Percentiles rank a stretch among this genome's conserved stretches.
phyloP scores from a whole-genome alignment of 2,329 filamentous ascomycete genomes.

The Colletotrichum horii region DNA sequence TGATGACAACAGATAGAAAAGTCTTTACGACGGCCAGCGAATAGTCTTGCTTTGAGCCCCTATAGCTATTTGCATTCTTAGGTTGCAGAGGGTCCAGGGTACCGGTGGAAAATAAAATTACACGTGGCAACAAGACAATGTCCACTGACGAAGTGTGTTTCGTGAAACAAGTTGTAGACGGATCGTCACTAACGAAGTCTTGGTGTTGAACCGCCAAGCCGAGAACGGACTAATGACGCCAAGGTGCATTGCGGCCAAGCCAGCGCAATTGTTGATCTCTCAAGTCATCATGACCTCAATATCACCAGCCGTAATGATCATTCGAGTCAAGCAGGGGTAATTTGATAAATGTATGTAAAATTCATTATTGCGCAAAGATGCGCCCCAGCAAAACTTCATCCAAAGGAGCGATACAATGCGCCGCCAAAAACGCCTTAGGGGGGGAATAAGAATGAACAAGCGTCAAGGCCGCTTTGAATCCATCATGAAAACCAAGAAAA shows the following conservation, averaged over 20 bases:
- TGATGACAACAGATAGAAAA: constrained; percentile 9
- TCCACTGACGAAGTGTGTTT: neutral
- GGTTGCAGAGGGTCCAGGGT: neutral
- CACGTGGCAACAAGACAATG: neutral
- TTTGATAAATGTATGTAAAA: neutral
- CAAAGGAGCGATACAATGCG: neutral
- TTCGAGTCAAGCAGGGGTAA: neutral
- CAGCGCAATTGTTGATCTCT: neutral
- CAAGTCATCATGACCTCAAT: neutral
- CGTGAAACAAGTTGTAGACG: neutral
- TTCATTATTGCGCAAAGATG: neutral
- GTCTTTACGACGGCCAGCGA: constrained; percentile 14
- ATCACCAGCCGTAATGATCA: neutral
- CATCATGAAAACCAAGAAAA: neutral
- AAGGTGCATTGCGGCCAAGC: neutral
- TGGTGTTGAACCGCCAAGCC: neutral
- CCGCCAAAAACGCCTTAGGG: constrained; percentile 8
- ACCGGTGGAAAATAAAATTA: constrained; percentile 1
- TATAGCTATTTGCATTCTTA: neutral
- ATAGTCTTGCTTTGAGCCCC: neutral
- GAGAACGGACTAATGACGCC: neutral
- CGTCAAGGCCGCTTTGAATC: neutral
- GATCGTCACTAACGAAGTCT: neutral
- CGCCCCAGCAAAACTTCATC: neutral
- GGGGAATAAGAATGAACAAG: neutral